Percentiles rank a stretch among this genome's conserved stretches.
phyloP scores from a whole-genome alignment of 2,329 filamentous ascomycete genomes.

The Diaporthe ilicicola region DNA sequence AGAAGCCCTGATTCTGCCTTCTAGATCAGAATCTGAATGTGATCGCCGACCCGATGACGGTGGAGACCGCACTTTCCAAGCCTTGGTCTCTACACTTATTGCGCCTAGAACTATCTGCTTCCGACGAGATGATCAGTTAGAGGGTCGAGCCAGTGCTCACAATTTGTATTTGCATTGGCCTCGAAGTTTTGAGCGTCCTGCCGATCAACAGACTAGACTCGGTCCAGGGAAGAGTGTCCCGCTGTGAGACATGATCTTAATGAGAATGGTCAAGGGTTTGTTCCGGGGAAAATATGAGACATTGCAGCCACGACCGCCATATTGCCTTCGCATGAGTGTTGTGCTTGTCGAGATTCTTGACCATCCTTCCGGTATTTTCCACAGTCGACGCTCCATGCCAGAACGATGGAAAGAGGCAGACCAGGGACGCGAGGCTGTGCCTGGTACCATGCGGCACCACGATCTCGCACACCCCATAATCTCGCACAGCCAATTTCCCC shows the following conservation, averaged over 20 bases:
- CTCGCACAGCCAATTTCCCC: too few species aligned
- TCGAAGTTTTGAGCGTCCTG: neutral
- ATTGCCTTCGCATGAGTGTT: neutral
- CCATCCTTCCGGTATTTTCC: neutral
- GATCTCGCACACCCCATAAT: too few species aligned
- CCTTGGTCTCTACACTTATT: too few species aligned
- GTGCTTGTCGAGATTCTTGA: neutral
- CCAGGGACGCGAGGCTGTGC: too few species aligned
- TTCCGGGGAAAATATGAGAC: constrained; percentile 8
- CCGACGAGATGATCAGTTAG: neutral
- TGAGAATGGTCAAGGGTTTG: constrained; percentile 1
- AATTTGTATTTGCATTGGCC: neutral
- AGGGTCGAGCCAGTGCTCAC: neutral
- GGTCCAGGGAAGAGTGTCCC: neutral
- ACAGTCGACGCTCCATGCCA: too few species aligned
- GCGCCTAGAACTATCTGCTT: neutral
- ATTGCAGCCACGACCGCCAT: neutral
- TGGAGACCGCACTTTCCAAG: too few species aligned
- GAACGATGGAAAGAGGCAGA: too few species aligned
- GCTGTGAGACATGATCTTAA: constrained; percentile 11
- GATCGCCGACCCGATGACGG: neutral
- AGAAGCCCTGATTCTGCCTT: neutral
- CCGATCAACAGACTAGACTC: neutral
- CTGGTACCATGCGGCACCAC: too few species aligned
- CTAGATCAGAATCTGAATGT: neutral